These are phyloP conservation scores for Trichosporon sp. DNA, from an alignment of 1,284 basidiomycete species.

Conservation along the genomic window DNA sequence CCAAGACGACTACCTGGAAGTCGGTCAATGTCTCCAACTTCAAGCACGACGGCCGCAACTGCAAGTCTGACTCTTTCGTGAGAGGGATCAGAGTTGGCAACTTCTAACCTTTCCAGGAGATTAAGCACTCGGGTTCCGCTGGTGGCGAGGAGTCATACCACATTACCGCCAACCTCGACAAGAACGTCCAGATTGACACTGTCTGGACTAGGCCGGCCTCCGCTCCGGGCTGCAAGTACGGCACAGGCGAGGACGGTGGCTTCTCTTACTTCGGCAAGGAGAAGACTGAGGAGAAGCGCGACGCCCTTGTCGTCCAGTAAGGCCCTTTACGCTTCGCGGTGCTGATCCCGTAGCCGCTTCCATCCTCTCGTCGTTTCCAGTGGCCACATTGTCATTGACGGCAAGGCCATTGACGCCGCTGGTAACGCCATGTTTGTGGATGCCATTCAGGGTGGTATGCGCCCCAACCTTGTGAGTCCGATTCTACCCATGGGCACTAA, in stretches of 20 bases:
- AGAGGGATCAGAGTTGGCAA: slow-evolving; percentile 24
- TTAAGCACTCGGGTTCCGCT: slow-evolving; percentile 69
- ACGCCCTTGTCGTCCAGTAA: slow-evolving; percentile 82
- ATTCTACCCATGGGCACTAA: slow-evolving; percentile 3
- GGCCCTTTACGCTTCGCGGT: slow-evolving; percentile 20
- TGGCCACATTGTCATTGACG: slow-evolving; percentile 74
- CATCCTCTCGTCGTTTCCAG: slow-evolving; percentile 73
- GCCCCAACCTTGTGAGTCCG: slow-evolving; percentile 72
- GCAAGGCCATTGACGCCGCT: slow-evolving; percentile 66
- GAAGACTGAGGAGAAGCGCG: slow-evolving; percentile 61
- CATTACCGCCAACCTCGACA: slow-evolving; percentile 77
- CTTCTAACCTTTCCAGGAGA: slow-evolving; percentile 41
- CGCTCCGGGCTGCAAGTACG: slow-evolving; percentile 89
- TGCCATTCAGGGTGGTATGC: slow-evolving; percentile 93
- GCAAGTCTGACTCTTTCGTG: slow-evolving; percentile 87
- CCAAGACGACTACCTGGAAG: slow-evolving; percentile 79
- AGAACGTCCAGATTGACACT: slow-evolving; percentile 79
- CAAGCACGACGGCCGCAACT: slow-evolving; percentile 75
- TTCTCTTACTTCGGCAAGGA: slow-evolving; percentile 87
- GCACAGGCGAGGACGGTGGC: slow-evolving; percentile 82
- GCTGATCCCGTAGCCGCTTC: slow-evolving; percentile 64
- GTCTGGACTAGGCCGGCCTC: slow-evolving; percentile 69
- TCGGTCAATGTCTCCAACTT: slow-evolving; percentile 87
- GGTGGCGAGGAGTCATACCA: slow-evolving; percentile 70
- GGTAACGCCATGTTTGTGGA: slow-evolving; percentile 92